phyloP scores from a whole-genome alignment of 2,329 filamentous ascomycete species.

The Colletotrichum sp. region DNA sequence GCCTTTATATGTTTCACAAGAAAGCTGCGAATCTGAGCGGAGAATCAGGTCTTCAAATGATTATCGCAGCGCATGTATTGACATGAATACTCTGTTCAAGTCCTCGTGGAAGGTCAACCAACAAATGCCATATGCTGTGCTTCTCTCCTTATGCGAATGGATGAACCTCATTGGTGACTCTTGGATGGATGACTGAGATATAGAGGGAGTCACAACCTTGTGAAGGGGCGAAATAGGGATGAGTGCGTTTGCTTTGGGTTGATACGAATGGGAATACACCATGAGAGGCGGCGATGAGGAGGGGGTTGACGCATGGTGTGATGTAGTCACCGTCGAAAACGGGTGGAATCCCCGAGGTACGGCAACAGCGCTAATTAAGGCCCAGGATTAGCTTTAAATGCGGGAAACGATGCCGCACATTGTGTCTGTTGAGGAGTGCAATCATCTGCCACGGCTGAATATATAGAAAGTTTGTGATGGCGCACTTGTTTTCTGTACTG shows the following conservation, averaged over 20 bases:
- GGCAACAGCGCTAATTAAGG: rapidly evolving
- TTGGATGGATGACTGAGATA: not conserved
- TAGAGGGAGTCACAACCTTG: no score
- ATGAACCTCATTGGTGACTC: not conserved
- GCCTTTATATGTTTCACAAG: not conserved
- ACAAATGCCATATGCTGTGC: no score
- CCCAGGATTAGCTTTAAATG: not conserved
- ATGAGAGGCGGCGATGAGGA: not conserved
- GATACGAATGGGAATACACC: rapidly evolving
- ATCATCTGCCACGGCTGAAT: not conserved
- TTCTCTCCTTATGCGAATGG: no score
- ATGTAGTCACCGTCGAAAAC: not conserved
- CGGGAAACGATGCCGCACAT: rapidly evolving
- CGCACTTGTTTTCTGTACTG: not conserved
- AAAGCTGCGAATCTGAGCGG: rapidly evolving
- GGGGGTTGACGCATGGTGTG: not conserved
- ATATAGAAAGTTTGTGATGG: not conserved
- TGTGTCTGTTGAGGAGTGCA: not conserved
- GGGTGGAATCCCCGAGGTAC: rapidly evolving
- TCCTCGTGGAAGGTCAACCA: not conserved
- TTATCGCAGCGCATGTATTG: rapidly evolving
- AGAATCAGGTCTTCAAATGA: not conserved
- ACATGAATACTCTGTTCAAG: not conserved
- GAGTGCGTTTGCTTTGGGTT: rapidly evolving
- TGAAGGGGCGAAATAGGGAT: not conserved